Evolutionary conservation across 768 basidiomycete species (phyloP).

Genomic region (Tulasnella sp.): DNA sequence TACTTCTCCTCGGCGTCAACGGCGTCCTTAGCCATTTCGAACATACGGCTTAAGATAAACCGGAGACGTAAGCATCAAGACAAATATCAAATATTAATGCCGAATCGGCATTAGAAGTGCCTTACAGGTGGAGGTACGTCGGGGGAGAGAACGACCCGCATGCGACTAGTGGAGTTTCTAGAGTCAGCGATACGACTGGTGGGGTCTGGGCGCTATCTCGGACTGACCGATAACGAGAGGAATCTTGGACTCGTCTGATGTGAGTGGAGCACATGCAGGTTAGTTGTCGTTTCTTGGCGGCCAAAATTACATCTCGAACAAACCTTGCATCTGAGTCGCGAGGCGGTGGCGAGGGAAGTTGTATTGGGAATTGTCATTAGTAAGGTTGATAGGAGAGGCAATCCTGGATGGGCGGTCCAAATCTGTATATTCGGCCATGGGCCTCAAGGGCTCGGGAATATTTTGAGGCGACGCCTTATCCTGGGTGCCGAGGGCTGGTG

Average conservation of each 20-base stretch:
- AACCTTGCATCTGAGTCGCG: slow-evolving; percentile 29
- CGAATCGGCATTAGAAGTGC: background rate
- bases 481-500: background rate
- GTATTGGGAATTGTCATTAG: slow-evolving; percentile 29
- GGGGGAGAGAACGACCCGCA: slow-evolving; percentile 98
- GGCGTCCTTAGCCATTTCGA: slow-evolving; percentile 99
- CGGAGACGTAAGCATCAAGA: slow-evolving; percentile 46
- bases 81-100: background rate
- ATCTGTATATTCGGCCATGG: slow-evolving; percentile 26
- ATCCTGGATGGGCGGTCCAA: slow-evolving; percentile 28
- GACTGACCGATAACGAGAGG: slow-evolving; percentile 29
- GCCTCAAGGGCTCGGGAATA: background rate
- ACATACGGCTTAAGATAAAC: slow-evolving; percentile 64
- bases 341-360: slow-evolving; percentile 32
- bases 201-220: background rate
- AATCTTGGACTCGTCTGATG: slow-evolving; percentile 30
- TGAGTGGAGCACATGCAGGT: background rate
- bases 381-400: slow-evolving; percentile 23
- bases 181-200: slow-evolving; percentile 44
- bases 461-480: slow-evolving; percentile 4
- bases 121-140: slow-evolving; percentile 82
- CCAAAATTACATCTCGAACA: background rate
- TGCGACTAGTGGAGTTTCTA: slow-evolving; percentile 82
- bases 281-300: background rate
- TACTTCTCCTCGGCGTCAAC: slow-evolving; percentile 87